Conservation (phyloP, 2,329 filamentous ascomycete genomes). For the Magnaporthiopsis rhizophila region DNA sequence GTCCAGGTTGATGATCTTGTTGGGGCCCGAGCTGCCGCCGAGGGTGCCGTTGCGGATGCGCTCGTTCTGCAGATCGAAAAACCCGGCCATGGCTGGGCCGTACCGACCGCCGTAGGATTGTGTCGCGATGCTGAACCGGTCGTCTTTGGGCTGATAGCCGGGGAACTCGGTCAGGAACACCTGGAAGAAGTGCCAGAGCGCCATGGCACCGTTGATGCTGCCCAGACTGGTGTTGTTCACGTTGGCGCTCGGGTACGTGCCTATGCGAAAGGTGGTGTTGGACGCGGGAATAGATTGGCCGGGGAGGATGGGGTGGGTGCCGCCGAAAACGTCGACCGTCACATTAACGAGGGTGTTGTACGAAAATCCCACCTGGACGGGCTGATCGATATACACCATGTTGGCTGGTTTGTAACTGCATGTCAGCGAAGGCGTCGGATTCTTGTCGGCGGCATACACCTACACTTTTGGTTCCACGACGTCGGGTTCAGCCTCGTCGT, state of each 20-base stretch:
- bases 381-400: slow-evolving; percentile 59
- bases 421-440: background rate
- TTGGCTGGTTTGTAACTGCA: slow-evolving; percentile 29
- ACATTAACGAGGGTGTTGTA: slow-evolving; percentile 57
- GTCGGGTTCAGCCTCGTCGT: slow-evolving; percentile 42
- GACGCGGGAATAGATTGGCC: slow-evolving; percentile 28
- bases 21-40: background rate
- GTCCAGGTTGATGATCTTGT: slow-evolving; percentile 40
- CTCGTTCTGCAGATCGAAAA: slow-evolving; percentile 54
- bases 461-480: slow-evolving; percentile 47
- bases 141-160: slow-evolving; percentile 43
- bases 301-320: slow-evolving; percentile 27
- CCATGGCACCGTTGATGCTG: slow-evolving; percentile 46
- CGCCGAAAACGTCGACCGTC: slow-evolving; percentile 41
- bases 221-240: slow-evolving; percentile 43
- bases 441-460: background rate
- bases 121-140: slow-evolving; percentile 54
- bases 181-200: slow-evolving; percentile 59
- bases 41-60: slow-evolving; percentile 37
- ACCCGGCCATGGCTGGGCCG: slow-evolving; percentile 53
- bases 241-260: slow-evolving; percentile 55
- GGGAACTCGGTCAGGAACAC: slow-evolving; percentile 52
- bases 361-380: slow-evolving; percentile 62
- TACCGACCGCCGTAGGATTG: slow-evolving; percentile 67
- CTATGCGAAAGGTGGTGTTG: slow-evolving; percentile 41